Evolutionary conservation across 78 protist species (phyloP), one percentile per base, ranked within the genome.

Genomic region (Paulinella micropora): DNA sequence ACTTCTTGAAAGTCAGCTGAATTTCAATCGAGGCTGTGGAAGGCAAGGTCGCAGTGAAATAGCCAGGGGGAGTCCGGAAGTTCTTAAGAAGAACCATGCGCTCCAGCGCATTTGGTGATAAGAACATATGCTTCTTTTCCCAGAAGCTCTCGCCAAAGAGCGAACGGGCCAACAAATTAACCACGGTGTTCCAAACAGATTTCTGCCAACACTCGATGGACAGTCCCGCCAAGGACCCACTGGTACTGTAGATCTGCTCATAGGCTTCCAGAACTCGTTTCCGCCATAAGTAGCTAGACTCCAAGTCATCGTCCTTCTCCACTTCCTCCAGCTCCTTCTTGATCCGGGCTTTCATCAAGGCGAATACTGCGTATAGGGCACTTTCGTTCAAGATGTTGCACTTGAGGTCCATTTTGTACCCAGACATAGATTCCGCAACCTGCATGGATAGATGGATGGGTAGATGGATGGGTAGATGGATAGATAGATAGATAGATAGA

Each of bases 361-460:
- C 88, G 69, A 86, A 86, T 3, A 86, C 51, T n/a, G 69, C 88
- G 31, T 86, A 86, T 15, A 86, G 88, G 4, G 88, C 88, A 31
- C 40, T 32, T 37, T 86, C 88, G 34, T 86, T 41, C 41, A 86
- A 37, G 4, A 86, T 40, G 15, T 86, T 86, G 88, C 81, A 39
- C 15, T 15, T 4, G 39, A 86, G 29, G 69, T 41, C 31, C 40
- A 37, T 28, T 15, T 38, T 86, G 41, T 86, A 86, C 9, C 88
- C 88, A 6, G 40, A 32, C 88, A 86, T 86, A 23, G 39, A 9
- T 36, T 23, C 15, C 6, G 32, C 6, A 23, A 51, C 73, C 6
- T 51, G 15, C 15, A 51, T 51, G 15, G 6, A 51, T 51, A 51
- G 6, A 51, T 51, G 15, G 6, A 51, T 51, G 15, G 6, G 15